Conservation (phyloP, 805 yeast genomes). For the Isabelozyma rhagii region DNA sequence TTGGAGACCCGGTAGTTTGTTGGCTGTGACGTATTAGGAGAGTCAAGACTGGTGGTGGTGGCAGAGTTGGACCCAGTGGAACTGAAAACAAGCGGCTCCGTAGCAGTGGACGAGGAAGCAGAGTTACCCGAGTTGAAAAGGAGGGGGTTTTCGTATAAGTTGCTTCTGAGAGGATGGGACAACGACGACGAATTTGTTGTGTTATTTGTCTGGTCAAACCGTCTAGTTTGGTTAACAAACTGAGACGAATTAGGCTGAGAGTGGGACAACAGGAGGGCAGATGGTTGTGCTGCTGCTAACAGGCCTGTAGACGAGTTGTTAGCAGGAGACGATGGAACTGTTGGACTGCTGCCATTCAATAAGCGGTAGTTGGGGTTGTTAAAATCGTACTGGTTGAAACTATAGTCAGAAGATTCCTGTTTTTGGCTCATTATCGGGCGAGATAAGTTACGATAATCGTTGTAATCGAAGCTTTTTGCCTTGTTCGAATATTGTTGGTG, state of each 20-base stretch:
- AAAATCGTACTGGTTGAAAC: background rate
- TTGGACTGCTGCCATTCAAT: background rate
- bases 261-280: background rate
- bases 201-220: background rate
- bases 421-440: background rate
- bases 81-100: background rate
- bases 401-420: background rate
- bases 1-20: background rate
- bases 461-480: background rate
- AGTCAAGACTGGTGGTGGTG: slow-evolving; percentile 11
- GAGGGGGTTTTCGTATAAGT: background rate
- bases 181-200: background rate
- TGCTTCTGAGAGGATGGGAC: background rate
- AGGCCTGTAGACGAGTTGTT: slow-evolving; percentile 32
- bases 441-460: background rate
- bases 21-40: background rate
- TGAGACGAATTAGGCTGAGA: background rate
- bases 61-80: slow-evolving; percentile 13
- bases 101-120: background rate
- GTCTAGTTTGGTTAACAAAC: background rate
- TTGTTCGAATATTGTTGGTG: background rate
- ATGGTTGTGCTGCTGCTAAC: background rate
- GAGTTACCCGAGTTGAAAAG: background rate
- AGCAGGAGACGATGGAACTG: slow-evolving; percentile 82
- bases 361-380: background rate